A percentile compares a stretch with the other conserved stretches of the same genome.
Conservation (phyloP, 768 basidiomycete species). For the Coprinopsis marcescibilis region DNA sequence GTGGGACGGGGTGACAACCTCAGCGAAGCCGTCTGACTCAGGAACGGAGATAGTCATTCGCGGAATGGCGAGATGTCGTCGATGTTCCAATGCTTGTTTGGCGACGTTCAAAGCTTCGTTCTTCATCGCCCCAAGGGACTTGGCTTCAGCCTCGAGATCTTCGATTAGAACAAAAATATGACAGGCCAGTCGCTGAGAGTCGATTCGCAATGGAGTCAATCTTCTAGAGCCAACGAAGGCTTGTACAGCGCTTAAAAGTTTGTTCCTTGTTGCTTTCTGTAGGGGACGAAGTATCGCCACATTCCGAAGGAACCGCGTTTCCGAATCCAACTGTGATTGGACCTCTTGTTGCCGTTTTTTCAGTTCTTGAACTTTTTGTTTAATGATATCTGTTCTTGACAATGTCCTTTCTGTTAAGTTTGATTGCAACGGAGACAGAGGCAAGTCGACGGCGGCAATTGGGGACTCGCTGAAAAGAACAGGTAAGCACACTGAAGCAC, state of each 20-base stretch:
- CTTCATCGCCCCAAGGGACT: conserved; percentile 60
- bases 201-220: conserved; percentile 62
- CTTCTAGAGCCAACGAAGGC: conserved; percentile 47
- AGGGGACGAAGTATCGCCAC: conserved; percentile 85
- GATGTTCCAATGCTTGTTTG: conserved; percentile 54
- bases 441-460: too few species aligned
- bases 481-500: not conserved
- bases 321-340: conserved; percentile 56
- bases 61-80: conserved; percentile 27
- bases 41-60: conserved; percentile 36
- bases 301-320: conserved; percentile 73
- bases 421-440: not conserved
- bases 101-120: conserved; percentile 71
- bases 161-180: conserved; percentile 68
- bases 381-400: conserved; percentile 48
- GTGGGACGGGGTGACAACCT: conserved; percentile 12
- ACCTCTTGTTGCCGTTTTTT: conserved; percentile 49
- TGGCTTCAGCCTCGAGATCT: conserved; percentile 70
- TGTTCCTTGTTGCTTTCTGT: conserved; percentile 75
- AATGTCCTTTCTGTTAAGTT: not conserved
- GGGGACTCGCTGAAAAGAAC: not conserved
- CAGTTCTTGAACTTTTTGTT: conserved; percentile 58
- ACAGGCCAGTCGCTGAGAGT: conserved; percentile 67
- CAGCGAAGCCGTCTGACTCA: conserved; percentile 22
- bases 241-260: conserved; percentile 57